phyloP scores from a whole-genome alignment of 345 rosid genomes.

The Citrus maxima region DNA sequence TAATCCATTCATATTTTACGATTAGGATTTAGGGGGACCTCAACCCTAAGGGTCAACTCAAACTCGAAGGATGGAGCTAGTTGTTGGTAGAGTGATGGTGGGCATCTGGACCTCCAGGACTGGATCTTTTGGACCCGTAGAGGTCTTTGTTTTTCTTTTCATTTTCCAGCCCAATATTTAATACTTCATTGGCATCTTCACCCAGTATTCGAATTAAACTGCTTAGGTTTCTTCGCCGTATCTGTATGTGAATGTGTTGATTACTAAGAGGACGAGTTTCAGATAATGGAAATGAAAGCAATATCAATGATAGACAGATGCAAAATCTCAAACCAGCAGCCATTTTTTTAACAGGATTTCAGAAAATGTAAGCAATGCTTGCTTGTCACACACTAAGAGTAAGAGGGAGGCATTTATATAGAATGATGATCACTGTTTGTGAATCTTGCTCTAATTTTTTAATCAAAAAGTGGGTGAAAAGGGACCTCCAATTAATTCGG shows the following conservation, averaged over 20 bases:
- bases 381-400: too few relatives aligned
- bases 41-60: too few relatives aligned
- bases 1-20: too few relatives aligned
- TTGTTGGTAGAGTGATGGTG: constrained; percentile 36
- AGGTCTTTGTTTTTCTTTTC: constrained; percentile 2
- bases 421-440: background rate
- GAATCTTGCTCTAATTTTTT: background rate
- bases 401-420: background rate
- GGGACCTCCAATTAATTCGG: background rate
- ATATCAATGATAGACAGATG: constrained; percentile 9
- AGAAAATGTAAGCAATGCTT: background rate
- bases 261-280: constrained; percentile 11
- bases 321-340: constrained; percentile 7
- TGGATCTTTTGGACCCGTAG: constrained; percentile 23
- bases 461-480: constrained; percentile 11
- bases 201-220: constrained; percentile 16
- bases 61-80: constrained; percentile 1
- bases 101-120: constrained; percentile 59
- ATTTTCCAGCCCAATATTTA: constrained; percentile 7
- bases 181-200: constrained; percentile 13
- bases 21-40: background rate
- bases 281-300: constrained; percentile 12
- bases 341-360: constrained; percentile 4
- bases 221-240: constrained; percentile 12
- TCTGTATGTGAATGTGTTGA: background rate